Base-by-base conservation (phyloP, 192 early-diverging fungal species). In the Coemansia sp. region DNA sequence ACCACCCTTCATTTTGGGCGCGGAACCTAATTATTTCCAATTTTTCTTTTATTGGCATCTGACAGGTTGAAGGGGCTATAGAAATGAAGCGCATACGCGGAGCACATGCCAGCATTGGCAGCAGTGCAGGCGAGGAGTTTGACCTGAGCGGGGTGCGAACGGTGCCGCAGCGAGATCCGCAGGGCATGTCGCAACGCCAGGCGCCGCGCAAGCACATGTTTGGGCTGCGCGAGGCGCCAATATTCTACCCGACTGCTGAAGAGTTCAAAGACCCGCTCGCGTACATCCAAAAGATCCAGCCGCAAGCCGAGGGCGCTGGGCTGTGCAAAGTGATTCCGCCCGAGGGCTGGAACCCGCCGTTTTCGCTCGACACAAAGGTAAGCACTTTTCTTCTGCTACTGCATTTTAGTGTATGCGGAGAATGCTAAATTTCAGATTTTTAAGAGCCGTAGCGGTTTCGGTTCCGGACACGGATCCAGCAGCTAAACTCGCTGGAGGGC, bases 251-350 rank as follows among this genome's bases (percentile, higher is more conserved):
- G 8, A 90, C 93, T 3, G 48, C 62, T 3, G 82, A 91, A 39
- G 91, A 98, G 80, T 97, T 94, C 84, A 52, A 63, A 10, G 88
- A 94, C 64, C 95, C 96, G 11, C 75, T 96, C 22, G 72, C 74
- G 56, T 98, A 92, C 72, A 93, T 98, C 74, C 87, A 90, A 53
- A 84, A 72, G 56, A 96, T 97, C 68, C 83, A 89, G 11, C 66
- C 82, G 2, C 75, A 86, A 64, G 94, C 87, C 49, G 92, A 96
- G 66, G 58, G 77, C 61, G 85, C 86, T n/a, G 94, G 96, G 6
- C 88, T 96, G 53, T 87, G 90, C 75, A 98, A 98, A 73, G 91
- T 98, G 65, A 85, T 98, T 27, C 96, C 96, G 52, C 96, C 96
- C 12, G 71, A 68, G 37, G 86, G 85, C 6, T 98, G 94, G 91